These are phyloP conservation scores for Colletotrichum sp. DNA, from an alignment of 2,329 filamentous ascomycete genomes.

Conservation along the genomic window DNA sequence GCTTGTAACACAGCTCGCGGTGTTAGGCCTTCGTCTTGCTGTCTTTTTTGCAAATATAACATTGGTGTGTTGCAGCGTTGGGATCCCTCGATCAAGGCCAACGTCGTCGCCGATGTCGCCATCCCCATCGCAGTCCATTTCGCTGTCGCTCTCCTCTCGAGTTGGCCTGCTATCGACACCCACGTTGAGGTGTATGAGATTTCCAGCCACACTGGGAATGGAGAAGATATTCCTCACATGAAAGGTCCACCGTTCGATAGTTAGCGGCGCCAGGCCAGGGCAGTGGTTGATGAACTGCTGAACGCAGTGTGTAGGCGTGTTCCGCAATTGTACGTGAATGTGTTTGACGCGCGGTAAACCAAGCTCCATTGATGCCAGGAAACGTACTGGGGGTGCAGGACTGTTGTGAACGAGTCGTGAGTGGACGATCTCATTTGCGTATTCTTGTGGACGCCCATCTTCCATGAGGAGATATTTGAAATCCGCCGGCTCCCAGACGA, in stretches of 20 bases:
- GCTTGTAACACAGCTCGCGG: background rate
- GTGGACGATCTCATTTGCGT: background rate
- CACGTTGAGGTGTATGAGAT: background rate
- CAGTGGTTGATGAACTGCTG: background rate
- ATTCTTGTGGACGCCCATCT: background rate
- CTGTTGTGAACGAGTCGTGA: background rate
- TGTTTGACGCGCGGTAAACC: background rate
- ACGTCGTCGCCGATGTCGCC: background rate
- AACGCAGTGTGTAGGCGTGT: background rate
- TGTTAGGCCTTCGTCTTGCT: background rate
- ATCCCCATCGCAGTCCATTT: background rate
- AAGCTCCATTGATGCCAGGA: background rate
- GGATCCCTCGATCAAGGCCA: background rate
- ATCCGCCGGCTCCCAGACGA: background rate
- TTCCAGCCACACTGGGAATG: background rate
- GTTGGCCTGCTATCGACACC: background rate
- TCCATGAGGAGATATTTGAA: background rate
- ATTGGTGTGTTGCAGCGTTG: background rate
- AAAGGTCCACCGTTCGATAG: background rate
- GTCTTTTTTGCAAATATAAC: background rate
- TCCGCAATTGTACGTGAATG: background rate
- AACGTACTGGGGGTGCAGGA: background rate
- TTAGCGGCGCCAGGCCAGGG: background rate
- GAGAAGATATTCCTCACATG: background rate
- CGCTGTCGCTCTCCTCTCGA: background rate